Evolutionary conservation across 202 grass and related monocot species (phyloP), one percentile per base, ranked within the genome.

Genomic region (Eragrostis tef): DNA sequence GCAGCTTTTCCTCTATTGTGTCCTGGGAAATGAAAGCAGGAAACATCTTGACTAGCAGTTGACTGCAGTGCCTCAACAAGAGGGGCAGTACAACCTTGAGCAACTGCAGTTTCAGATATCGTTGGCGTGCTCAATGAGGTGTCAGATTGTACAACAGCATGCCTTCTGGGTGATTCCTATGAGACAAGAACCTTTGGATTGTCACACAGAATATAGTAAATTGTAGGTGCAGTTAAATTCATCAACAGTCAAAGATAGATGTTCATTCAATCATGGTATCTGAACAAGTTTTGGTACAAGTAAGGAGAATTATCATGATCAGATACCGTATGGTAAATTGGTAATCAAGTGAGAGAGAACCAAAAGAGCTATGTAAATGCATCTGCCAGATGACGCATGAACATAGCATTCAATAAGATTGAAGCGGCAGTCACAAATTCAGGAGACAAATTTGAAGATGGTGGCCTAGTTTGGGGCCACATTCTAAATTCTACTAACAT

Each of bases 1-100:
- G 90, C 82, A 41, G 92, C 81, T 77, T 89, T 94, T 59, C 92
- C 86, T 36, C 88, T 88, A 49, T 90, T 94, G 69, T 98, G 94
- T 71, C 94, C 94, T 14, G 94, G 92, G 59, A 98, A 98, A 70
- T 98, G 94, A 81, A 98, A 98, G 47, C 90, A 98, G 9, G 90
- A 75, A 67, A 90, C 86, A 44, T 89, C 79, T 82, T 94, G 78
- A 20, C 25, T 75, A 49, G 88, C 90, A 75, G 86, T 77, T 65
- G 75, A 88, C 64, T 94, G 71, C 25, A 98, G 79, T 58, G 90
- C 94, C 26, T 89, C 46, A 79, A 93, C 52, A 41, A 98, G 85
- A 50, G 90, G 92, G 26, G 83, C 80, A 15, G 73, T 54, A 66
- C 6, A 61, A 77, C 44, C 57, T 67, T 85, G 68, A 20, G 17